Conservation (phyloP, 768 basidiomycete genomes). For the Boletus bicolor region DNA sequence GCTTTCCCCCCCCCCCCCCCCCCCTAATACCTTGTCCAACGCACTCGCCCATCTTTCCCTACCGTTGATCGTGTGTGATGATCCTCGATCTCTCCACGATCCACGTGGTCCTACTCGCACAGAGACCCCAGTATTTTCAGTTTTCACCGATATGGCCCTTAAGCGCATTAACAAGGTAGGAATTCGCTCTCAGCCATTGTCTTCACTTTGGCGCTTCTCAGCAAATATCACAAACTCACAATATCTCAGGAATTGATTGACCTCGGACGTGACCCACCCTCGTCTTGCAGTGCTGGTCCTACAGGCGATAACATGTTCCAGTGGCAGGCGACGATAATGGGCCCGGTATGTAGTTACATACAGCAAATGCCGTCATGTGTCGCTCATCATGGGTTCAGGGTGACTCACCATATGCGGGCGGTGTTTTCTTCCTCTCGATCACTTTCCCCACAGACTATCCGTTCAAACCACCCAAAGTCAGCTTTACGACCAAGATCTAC, state of each 20-base stretch:
- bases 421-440: conserved; percentile 97
- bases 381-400: conserved; percentile 50
- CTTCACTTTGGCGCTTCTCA: conserved; percentile 2
- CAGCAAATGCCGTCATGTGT: conserved; percentile 9
- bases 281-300: conserved; percentile 98
- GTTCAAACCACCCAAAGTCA: conserved; percentile 99
- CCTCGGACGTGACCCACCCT: conserved; percentile 98
- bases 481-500: conserved; percentile 99
- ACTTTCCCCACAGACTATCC: conserved; percentile 97
- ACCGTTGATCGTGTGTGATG: conserved; percentile 40
- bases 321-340: conserved; percentile 99
- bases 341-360: conserved; percentile 65
- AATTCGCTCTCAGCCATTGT: neutral
- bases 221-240: neutral
- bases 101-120: conserved; percentile 1
- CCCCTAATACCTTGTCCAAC: neutral
- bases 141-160: conserved; percentile 68
- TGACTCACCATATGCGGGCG: conserved; percentile 97
- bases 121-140: conserved; percentile 15
- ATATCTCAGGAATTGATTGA: conserved; percentile 88
- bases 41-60: neutral
- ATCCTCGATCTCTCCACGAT: conserved; percentile 30
- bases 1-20: no score
- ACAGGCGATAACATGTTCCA: conserved; percentile 98
- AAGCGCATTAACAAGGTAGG: conserved; percentile 99